Conservation (phyloP, 768 basidiomycete species). For the Daedaleopsis nitida region DNA sequence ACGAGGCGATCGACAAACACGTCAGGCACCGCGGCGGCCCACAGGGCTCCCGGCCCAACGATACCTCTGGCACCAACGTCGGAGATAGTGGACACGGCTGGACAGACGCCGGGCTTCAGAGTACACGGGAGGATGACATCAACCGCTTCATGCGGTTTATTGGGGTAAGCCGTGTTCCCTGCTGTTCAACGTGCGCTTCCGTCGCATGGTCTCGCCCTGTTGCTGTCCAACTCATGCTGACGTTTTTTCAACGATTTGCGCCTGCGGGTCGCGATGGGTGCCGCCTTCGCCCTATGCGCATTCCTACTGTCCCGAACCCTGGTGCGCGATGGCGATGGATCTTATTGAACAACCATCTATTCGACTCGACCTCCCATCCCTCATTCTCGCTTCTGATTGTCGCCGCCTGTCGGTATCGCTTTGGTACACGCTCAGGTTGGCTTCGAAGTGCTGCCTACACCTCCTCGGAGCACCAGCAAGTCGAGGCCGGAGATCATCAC, state of each 20-base stretch:
- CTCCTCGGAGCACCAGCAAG: background rate
- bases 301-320: background rate
- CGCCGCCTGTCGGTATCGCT: background rate
- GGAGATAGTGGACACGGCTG: background rate
- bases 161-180: slow-evolving; percentile 16
- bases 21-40: background rate
- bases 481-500: background rate
- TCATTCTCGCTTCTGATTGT: background rate
- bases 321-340: slow-evolving; percentile 8
- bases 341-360: background rate
- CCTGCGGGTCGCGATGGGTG: slow-evolving; percentile 10
- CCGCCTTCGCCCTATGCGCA: background rate
- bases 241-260: background rate
- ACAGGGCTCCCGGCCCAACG: background rate
- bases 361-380: background rate
- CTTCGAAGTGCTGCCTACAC: background rate
- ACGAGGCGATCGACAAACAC: background rate
- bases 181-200: background rate
- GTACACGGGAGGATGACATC: slow-evolving; percentile 5
- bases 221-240: background rate
- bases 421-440: background rate
- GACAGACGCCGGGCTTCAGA: background rate
- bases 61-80: background rate
- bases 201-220: background rate
- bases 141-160: slow-evolving; percentile 22